A percentile compares a stretch with the other conserved stretches of the same genome.
These are phyloP conservation scores for Asterophora parasitica DNA, from an alignment of 768 basidiomycete genomes.

Conservation along the genomic window DNA sequence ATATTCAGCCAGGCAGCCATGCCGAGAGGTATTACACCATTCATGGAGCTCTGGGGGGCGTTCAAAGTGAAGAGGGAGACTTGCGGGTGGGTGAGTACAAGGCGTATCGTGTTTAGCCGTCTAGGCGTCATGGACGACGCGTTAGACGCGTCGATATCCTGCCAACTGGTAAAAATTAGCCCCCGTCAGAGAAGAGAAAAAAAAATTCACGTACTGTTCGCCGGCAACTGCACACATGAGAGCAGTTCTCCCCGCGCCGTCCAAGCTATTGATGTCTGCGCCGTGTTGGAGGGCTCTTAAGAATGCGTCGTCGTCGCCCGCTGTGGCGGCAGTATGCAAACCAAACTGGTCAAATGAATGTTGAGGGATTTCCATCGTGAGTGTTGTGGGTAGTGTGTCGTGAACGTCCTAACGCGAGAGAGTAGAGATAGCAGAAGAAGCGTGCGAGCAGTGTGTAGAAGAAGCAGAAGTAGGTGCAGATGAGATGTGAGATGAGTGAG, in stretches of 20 bases:
- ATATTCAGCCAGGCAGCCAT: conserved; percentile 77
- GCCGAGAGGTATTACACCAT: conserved; percentile 71
- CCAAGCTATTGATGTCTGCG: conserved; percentile 66
- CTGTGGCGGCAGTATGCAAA: conserved; percentile 52
- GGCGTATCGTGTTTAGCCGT: conserved; percentile 54
- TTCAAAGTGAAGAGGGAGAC: conserved; percentile 69
- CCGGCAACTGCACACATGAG: conserved; percentile 70
- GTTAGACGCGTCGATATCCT: conserved; percentile 63
- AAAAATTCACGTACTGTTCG: conserved; percentile 47
- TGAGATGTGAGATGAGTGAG: background rate
- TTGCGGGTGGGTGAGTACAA: conserved; percentile 49
- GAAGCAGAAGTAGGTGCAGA: conserved; percentile 3
- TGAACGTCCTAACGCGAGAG: conserved; percentile 6
- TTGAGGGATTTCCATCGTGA: conserved; percentile 21
- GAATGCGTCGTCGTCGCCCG: conserved; percentile 52
- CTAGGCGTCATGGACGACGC: conserved; percentile 58
- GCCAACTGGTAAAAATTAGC: conserved; percentile 45
- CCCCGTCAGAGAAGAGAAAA: background rate
- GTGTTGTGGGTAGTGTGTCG: conserved; percentile 7
- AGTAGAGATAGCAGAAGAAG: conserved; percentile 7
- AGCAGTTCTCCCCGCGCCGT: conserved; percentile 54
- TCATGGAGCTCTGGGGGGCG: conserved; percentile 63
- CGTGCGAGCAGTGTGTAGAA: background rate
- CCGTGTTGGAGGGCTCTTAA: conserved; percentile 49
- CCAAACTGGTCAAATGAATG: conserved; percentile 33